Base-by-base conservation (phyloP, 352 stramenopile genomes). In the Globisporangium sylvaticum region DNA sequence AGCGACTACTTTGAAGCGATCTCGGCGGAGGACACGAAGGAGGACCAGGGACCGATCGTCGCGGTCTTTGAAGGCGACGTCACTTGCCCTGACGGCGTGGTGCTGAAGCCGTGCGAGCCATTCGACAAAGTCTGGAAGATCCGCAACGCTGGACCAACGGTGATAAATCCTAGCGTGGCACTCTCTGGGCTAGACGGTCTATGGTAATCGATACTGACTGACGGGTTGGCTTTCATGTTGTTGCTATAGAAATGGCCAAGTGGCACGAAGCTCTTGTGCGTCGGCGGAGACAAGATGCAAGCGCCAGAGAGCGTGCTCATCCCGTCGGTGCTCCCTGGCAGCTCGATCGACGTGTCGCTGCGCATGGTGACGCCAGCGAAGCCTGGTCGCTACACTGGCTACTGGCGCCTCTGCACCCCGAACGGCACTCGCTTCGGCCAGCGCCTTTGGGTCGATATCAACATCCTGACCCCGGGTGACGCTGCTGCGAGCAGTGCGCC, bases 121-220 rank as follows among this genome's bases (percentile, higher is more conserved):
- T 93, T 97, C 60, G 77, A 90, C 62, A 97, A 97, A 74, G 83
- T 92, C 27, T 97, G 88, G 89, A 86, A 88, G 44, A 83, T 97
- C 52, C 79, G 86, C 42, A 97, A 97, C 53, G 87, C 80, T 20
- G 86, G 87, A 12, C 70, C 75, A 3, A 85, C 75, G 73, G 75
- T 82, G 60, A n/a, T n/a, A n/a, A n/a, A n/a, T n/a, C n/a, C n/a
- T n/a, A n/a, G n/a, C n/a, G n/a, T n/a, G n/a, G n/a, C n/a, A n/a
- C n/a, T n/a, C n/a, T n/a, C n/a, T n/a, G n/a, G n/a, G n/a, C n/a
- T n/a, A n/a, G n/a, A n/a, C n/a, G n/a, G n/a, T 32, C 0, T 27
- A 1, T 55, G 50, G 3, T 22, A 20, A 9, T 24, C 0, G 18
- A 12, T 12, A 50, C 42, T 50, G 14, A 44, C 37, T 46, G 7